Base-by-base conservation (phyloP, 2,329 filamentous ascomycete genomes). In the Sporothrix luriei region DNA sequence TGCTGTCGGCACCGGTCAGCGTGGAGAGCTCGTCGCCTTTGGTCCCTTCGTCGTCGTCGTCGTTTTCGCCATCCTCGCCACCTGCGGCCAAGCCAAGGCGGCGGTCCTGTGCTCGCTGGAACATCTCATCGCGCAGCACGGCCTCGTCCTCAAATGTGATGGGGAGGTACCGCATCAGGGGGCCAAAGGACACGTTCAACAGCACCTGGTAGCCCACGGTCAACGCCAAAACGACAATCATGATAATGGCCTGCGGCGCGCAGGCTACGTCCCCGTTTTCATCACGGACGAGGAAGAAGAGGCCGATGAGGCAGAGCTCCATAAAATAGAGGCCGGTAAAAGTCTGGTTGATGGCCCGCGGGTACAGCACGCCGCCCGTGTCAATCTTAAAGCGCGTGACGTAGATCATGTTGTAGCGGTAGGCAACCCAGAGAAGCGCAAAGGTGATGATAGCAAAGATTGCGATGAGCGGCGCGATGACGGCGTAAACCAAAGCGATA, bases 111-210 rank as follows among this genome's bases (percentile, higher is more conserved):
- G 90, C 90, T 61, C 90, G 85, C 74, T 93, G 90, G 77, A 98
- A 99, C 51, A 91, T 92, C 76, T 94, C 88, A 74, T 99, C 95
- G 7, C 94, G 90, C n/a, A 92, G 82, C 0, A 95, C 92, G 2
- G 95, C 95, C 76, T 97, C 94, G 73, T 98, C 95, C 78, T 99
- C 95, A 69, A 98, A 88, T 0, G 94, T 98, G 73, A 98, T 96
- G 0, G 95, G 95, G 3, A 99, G 82, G 76, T 97, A 97, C 51
- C 91, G 88, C 77, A 97, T 90, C 11, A 99, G 84, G 2, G 95
- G 94, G 0, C 87, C 87, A 74, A 99, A 98, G 0, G 93, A 91
- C 68, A 84, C 82, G 78, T 97, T 97, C 66, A 98, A 84, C 1
- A 96, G 81, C 52, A 90, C 79, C 77, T 99, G 95, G 75, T 91